A percentile compares a stretch with the other conserved stretches of the same genome.
phyloP scores from a whole-genome alignment of 495 filamentous ascomycete species.

The Parathielavia hyrcaniae region DNA sequence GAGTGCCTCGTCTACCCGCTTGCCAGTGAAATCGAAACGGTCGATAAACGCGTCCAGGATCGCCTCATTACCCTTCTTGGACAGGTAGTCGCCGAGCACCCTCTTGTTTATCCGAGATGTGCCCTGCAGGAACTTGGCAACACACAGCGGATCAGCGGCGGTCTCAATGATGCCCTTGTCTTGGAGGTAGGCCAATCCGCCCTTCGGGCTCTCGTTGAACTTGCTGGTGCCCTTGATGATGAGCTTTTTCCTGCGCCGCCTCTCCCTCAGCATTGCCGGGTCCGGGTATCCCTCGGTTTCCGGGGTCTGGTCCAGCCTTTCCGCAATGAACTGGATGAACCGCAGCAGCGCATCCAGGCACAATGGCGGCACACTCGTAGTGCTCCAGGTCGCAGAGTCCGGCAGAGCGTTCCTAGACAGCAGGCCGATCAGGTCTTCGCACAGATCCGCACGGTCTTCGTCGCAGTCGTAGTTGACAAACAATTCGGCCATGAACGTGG shows the following conservation, averaged over 20 bases:
- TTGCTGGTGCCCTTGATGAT: slow-evolving; percentile 83
- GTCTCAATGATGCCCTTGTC: slow-evolving; percentile 78
- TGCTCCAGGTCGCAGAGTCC: slow-evolving; percentile 98
- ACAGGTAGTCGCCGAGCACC: slow-evolving; percentile 83
- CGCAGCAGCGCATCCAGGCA: slow-evolving; percentile 88
- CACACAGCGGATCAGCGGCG: slow-evolving; percentile 59
- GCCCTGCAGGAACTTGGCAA: slow-evolving; percentile 77
- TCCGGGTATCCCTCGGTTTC: slow-evolving; percentile 61
- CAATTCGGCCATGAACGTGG: slow-evolving; percentile 87
- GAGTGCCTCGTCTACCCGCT: slow-evolving; percentile 83
- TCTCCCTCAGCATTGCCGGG: slow-evolving; percentile 54
- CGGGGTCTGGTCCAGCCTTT: slow-evolving; percentile 69
- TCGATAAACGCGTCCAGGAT: slow-evolving; percentile 79
- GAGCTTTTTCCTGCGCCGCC: slow-evolving; percentile 71
- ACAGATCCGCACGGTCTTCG: slow-evolving; percentile 83
- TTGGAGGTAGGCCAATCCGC: slow-evolving; percentile 77
- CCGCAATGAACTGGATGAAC: slow-evolving; percentile 85
- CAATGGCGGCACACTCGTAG: slow-evolving; percentile 91
- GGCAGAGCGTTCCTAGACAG: slow-evolving; percentile 92
- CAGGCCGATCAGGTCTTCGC: slow-evolving; percentile 89
- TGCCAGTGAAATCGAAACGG: slow-evolving; percentile 76
- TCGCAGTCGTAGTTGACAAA: slow-evolving; percentile 99
- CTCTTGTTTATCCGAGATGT: slow-evolving; percentile 86
- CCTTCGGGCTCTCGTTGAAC: slow-evolving; percentile 93
- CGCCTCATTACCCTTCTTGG: slow-evolving; percentile 76